phyloP scores from a whole-genome alignment of 1,284 basidiomycete genomes.

The Cryptococcus sp. region DNA sequence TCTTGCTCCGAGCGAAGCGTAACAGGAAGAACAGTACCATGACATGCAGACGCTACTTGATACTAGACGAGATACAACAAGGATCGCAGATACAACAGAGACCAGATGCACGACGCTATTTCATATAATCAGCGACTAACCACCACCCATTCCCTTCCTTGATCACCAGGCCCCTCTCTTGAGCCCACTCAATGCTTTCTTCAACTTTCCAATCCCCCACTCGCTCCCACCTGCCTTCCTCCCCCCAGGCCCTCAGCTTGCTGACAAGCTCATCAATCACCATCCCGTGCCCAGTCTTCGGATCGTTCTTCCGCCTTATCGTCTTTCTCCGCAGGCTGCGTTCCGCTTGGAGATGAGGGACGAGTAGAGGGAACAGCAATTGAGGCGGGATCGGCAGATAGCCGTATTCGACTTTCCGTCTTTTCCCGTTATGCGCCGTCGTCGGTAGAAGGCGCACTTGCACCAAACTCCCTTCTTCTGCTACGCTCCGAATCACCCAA shows the following conservation, averaged over 20 bases:
- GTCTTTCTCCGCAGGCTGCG: slow-evolving; percentile 9
- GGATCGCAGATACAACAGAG: too few species aligned
- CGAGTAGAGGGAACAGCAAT: slow-evolving; percentile 35
- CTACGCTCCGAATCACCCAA: slow-evolving; percentile 32
- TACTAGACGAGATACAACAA: background rate
- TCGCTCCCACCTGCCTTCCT: slow-evolving; percentile 47
- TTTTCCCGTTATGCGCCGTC: background rate
- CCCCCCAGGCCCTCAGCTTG: slow-evolving; percentile 33
- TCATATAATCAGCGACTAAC: slow-evolving; percentile 6
- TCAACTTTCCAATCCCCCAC: slow-evolving; percentile 36
- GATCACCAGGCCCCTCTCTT: slow-evolving; percentile 20
- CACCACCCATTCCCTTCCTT: slow-evolving; percentile 28
- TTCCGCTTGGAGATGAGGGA: slow-evolving; percentile 27
- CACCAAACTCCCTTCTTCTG: slow-evolving; percentile 36
- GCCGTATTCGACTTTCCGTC: slow-evolving; percentile 12
- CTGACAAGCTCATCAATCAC: slow-evolving; percentile 21
- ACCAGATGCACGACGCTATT: background rate
- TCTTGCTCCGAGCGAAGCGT: too few species aligned
- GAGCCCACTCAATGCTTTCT: slow-evolving; percentile 37
- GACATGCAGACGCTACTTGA: too few species aligned
- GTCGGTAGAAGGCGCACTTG: slow-evolving; percentile 19
- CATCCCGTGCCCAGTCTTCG: slow-evolving; percentile 27
- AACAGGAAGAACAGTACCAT: too few species aligned
- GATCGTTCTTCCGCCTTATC: slow-evolving; percentile 23
- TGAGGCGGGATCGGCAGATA: slow-evolving; percentile 40